A percentile compares a stretch with the other conserved stretches of the same genome.
These are phyloP conservation scores for Alternaria gansuensis DNA, from an alignment of 2,329 filamentous ascomycete species.

Conservation along the genomic window DNA sequence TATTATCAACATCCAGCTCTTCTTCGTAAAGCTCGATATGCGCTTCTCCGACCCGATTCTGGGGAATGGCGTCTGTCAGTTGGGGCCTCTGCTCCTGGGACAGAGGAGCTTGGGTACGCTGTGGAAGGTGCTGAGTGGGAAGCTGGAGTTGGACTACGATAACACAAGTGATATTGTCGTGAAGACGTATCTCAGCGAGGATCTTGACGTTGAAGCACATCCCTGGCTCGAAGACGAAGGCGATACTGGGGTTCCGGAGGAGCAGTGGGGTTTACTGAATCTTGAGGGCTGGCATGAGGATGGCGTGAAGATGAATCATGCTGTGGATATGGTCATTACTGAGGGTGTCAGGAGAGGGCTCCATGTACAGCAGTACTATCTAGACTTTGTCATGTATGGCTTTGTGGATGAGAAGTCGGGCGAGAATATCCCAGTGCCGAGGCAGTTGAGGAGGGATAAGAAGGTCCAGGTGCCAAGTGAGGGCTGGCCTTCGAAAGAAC, in stretches of 20 bases:
- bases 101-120: constrained; percentile 58
- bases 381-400: constrained; percentile 70
- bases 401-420: constrained; percentile 63
- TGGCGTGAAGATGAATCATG: constrained; percentile 63
- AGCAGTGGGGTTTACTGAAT: constrained; percentile 49
- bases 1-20: constrained; percentile 68
- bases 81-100: constrained; percentile 62
- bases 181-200: constrained; percentile 30
- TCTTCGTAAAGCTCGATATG: constrained; percentile 78
- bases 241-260: constrained; percentile 34
- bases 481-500: constrained; percentile 12
- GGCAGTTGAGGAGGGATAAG: constrained; percentile 62
- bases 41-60: constrained; percentile 70
- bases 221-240: constrained; percentile 38
- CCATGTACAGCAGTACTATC: constrained; percentile 62
- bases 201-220: constrained; percentile 31
- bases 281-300: constrained; percentile 60
- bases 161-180: constrained; percentile 25
- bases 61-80: constrained; percentile 57
- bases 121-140: constrained; percentile 59
- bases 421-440: constrained; percentile 60
- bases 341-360: constrained; percentile 66
- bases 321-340: constrained; percentile 51
- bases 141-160: constrained; percentile 56
- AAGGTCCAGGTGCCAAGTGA: constrained; percentile 25